Conservation (phyloP, 495 filamentous ascomycete genomes). For the Amorphotheca resinae region DNA sequence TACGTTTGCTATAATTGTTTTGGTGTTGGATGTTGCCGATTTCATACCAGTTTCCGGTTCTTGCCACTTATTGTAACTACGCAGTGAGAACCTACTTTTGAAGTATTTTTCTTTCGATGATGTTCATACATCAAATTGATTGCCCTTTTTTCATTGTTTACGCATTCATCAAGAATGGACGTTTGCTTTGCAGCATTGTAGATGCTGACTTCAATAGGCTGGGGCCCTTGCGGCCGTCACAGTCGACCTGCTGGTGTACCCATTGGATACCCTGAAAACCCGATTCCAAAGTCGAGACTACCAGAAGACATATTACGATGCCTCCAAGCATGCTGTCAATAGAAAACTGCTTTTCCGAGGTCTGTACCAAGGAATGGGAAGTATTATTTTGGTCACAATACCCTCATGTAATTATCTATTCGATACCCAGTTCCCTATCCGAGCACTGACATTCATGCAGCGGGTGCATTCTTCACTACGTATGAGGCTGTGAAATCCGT, state of each 20-base stretch:
- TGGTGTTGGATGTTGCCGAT: not conserved
- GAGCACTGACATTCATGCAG: constrained; percentile 26
- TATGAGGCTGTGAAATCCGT: constrained; percentile 65
- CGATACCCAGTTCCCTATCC: constrained; percentile 1
- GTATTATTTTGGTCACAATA: constrained; percentile 75
- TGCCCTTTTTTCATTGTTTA: too few species aligned
- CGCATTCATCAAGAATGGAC: too few species aligned
- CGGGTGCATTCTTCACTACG: constrained; percentile 80
- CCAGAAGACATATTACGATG: constrained; percentile 44
- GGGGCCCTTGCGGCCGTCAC: constrained; percentile 72
- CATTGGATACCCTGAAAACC: constrained; percentile 77
- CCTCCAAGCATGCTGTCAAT: constrained; percentile 38
- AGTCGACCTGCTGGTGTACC: constrained; percentile 72
- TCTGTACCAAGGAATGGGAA: constrained; percentile 80
- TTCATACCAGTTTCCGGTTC: too few species aligned
- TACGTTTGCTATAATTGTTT: constrained; percentile 13
- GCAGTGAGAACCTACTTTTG: too few species aligned
- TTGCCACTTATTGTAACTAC: too few species aligned
- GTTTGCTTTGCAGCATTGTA: too few species aligned
- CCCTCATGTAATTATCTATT: constrained; percentile 62
- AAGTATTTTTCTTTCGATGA: too few species aligned
- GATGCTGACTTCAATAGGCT: constrained; percentile 40
- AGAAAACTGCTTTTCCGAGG: constrained; percentile 52
- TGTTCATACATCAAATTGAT: too few species aligned
- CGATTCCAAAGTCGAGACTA: constrained; percentile 70